Evolutionary conservation across 2,329 filamentous ascomycete species (phyloP), one percentile per base, ranked within the genome.

Genomic region (Botrytis cinerea): DNA sequence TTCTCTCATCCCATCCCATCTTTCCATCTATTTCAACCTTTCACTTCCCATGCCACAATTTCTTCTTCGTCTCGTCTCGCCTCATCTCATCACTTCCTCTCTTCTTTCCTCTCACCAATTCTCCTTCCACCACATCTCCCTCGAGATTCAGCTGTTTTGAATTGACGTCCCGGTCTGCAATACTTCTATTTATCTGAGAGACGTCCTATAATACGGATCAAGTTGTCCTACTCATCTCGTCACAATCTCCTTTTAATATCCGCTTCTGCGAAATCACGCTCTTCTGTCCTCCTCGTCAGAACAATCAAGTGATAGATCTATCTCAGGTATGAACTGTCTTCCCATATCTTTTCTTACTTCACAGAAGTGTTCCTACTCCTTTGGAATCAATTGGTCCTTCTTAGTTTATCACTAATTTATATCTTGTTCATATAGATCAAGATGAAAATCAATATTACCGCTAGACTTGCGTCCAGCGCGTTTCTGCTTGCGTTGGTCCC

Each of bases 401-500:
- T 38, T 51, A 32, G 35, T 22, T 59, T 2, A 10, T 57, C 63
- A 54, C 71, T 73, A 43, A 73, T n/a, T 35, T n/a, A 22, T 7
- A 51, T 32, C 63, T 28, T 28, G 4, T 46, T 48, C n/a, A 63
- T 35, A 51, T 48, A 79, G 77, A 51, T 75, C 75, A 80, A 76
- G 40, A 80, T 80, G 79, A 80, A 74, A 75, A 43, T 72, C 72
- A 69, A 73, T 20, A 35, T 75, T 46, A 62, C 72, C 51, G 40
- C 72, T 66, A 70, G 75, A 73, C 69, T 79, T 18, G 72, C 70
- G 61, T 77, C 76, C 43, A 74, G 69, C 9, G 72, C 70, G 3
- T 43, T 78, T 38, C 66, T 79, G 32, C 70, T 79, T 54, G 62
- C 62, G 16, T 75, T 78, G 48, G 54, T 72, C 38, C 77, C 78